These are phyloP conservation scores for Candolleomyces efflorescens DNA, from an alignment of 768 basidiomycete species.

Conservation along the genomic window DNA sequence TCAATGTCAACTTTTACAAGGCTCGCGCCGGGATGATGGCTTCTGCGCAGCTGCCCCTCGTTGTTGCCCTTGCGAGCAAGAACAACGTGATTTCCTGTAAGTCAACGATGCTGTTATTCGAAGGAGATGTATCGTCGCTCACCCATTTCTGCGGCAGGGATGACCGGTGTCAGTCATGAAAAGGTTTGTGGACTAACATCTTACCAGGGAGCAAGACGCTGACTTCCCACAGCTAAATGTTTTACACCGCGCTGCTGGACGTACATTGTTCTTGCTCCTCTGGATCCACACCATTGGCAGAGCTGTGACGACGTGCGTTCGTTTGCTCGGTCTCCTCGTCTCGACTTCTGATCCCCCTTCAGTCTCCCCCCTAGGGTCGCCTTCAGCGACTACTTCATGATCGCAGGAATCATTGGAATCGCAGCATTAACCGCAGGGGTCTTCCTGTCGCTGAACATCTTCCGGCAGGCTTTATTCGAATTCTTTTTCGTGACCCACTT, in stretches of 20 bases:
- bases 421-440: constrained; percentile 32
- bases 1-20: constrained; percentile 29
- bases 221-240: constrained; percentile 31
- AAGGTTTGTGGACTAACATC: constrained; percentile 24
- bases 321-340: not conserved
- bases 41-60: constrained; percentile 44
- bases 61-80: constrained; percentile 53
- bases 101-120: not conserved
- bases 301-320: constrained; percentile 23
- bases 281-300: constrained; percentile 39
- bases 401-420: constrained; percentile 24
- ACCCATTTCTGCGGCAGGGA: constrained; percentile 22
- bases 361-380: constrained; percentile 32
- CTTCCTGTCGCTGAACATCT: constrained; percentile 34
- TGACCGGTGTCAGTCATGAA: constrained; percentile 54
- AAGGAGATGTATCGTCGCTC: not conserved
- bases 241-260: constrained; percentile 41
- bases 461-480: constrained; percentile 37
- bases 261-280: constrained; percentile 35
- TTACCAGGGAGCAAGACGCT: not conserved
- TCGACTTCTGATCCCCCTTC: not conserved
- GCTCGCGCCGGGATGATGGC: constrained; percentile 38
- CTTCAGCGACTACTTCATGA: constrained; percentile 34
- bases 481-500: constrained; percentile 34
- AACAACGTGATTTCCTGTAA: constrained; percentile 54